Evolutionary conservation across 2,329 filamentous ascomycete genomes (phyloP).

Genomic region (Phoma herbarum): DNA sequence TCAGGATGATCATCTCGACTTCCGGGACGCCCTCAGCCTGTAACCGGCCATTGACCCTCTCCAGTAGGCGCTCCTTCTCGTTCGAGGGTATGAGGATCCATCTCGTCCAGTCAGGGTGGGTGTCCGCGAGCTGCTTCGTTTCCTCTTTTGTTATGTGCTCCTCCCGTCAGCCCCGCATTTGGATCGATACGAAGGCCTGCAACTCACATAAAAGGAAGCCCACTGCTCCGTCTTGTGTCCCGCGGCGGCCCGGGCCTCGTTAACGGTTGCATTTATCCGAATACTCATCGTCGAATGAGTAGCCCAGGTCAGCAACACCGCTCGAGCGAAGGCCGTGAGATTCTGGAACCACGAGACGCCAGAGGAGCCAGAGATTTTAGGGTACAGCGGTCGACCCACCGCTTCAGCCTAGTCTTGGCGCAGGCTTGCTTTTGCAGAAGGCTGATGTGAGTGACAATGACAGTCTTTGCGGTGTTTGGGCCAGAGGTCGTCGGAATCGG

Average conservation of each 20-base stretch:
- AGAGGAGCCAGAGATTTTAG: conserved; percentile 50
- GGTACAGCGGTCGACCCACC: conserved; percentile 48
- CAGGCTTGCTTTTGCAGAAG: conserved; percentile 48
- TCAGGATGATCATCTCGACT: conserved; percentile 51
- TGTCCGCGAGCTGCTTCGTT: conserved; percentile 48
- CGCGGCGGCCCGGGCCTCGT: conserved; percentile 47
- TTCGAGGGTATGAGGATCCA: conserved; percentile 51
- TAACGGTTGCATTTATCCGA: conserved; percentile 50
- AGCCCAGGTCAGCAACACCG: conserved; percentile 33
- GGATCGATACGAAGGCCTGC: conserved; percentile 18
- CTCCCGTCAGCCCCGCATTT: conserved; percentile 34
- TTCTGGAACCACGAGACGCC: conserved; percentile 43
- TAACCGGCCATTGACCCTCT: conserved; percentile 47
- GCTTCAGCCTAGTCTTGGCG: conserved; percentile 51
- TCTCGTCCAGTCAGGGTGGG: conserved; percentile 49
- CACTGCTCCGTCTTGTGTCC: conserved; percentile 51
- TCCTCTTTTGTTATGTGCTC: conserved; percentile 52
- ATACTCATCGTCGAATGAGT: conserved; percentile 46
- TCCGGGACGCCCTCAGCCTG: conserved; percentile 47
- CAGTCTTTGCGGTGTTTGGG: conserved; percentile 45
- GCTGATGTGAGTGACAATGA: conserved; percentile 51
- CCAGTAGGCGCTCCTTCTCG: conserved; percentile 48
- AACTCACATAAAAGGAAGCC: conserved; percentile 51
- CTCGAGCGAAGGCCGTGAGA: conserved; percentile 35
- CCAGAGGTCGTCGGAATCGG: conserved; percentile 50